Percentiles rank a stretch among this genome's conserved stretches.
Evolutionary conservation across 176 grass and related monocot species (phyloP).

Genomic region (Luzula sylvatica): DNA sequence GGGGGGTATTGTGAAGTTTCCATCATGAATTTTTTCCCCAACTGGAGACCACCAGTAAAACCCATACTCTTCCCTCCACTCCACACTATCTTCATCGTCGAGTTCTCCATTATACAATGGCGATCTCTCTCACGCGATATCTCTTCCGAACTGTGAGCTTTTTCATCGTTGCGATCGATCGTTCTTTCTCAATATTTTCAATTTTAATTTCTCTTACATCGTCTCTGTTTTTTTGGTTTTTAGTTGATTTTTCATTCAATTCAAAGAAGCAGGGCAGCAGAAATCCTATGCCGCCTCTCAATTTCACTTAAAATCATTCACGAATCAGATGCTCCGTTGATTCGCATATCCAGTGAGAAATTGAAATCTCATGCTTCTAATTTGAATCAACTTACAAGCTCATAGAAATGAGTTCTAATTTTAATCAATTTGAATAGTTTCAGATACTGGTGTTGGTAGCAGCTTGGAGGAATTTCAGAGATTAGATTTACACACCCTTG

Average conservation of each 20-base stretch:
- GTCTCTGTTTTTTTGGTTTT: neutral
- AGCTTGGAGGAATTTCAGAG: slow-evolving; percentile 20
- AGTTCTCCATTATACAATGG: neutral
- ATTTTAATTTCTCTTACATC: neutral
- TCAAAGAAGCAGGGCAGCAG: neutral
- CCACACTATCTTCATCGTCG: too few relatives aligned
- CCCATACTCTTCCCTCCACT: too few relatives aligned
- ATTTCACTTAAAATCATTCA: neutral
- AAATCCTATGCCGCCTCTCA: slow-evolving; percentile 8
- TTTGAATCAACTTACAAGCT: neutral
- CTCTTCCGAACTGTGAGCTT: neutral
- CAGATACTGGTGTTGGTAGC: slow-evolving; percentile 16
- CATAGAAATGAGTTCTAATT: too few relatives aligned
- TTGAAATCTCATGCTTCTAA: neutral
- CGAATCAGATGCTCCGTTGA: neutral
- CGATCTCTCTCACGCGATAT: neutral
- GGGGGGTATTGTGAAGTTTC: too few relatives aligned
- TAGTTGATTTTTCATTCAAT: slow-evolving; percentile 14
- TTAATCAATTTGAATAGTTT: neutral
- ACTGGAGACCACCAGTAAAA: too few relatives aligned
- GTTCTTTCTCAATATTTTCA: too few relatives aligned
- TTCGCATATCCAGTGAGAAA: slow-evolving; percentile 5
- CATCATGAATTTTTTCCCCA: too few relatives aligned
- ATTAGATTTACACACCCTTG: neutral
- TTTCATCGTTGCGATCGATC: neutral